Conservation (phyloP, 2,329 filamentous ascomycete species). For the Fusarium cicatricum region DNA sequence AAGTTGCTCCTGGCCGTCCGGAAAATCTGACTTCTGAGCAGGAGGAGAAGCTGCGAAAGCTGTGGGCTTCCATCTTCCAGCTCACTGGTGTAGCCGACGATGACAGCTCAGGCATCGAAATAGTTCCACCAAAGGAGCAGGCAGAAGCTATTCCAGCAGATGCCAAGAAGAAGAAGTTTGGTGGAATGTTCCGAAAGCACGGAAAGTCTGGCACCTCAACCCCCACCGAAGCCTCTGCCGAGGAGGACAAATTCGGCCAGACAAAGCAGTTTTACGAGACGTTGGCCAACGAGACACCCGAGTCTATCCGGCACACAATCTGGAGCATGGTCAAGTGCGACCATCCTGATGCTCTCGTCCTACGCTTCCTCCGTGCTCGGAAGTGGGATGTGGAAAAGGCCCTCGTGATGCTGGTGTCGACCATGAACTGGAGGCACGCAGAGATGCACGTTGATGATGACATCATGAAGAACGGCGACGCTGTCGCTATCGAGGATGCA, state of each 20-base stretch:
- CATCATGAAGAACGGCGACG: constrained; percentile 81
- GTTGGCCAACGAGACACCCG: constrained; percentile 77
- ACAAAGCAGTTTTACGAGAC: constrained; percentile 86
- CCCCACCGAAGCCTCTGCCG: constrained; percentile 53
- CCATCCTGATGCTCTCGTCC: constrained; percentile 83
- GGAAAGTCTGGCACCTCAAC: constrained; percentile 48
- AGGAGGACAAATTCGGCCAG: constrained; percentile 93
- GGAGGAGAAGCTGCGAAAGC: constrained; percentile 84
- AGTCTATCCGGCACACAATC: constrained; percentile 80
- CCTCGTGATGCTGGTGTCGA: constrained; percentile 91
- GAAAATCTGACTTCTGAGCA: constrained; percentile 91
- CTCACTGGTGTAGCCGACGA: constrained; percentile 70
- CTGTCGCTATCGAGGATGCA: constrained; percentile 67
- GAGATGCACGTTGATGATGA: constrained; percentile 92
- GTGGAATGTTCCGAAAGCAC: constrained; percentile 68
- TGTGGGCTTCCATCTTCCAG: constrained; percentile 81
- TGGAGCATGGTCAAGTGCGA: constrained; percentile 98
- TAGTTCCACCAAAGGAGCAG: constrained; percentile 28
- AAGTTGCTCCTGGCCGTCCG: constrained; percentile 73
- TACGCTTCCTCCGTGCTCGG: constrained; percentile 86
- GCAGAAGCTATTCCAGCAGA: constrained; percentile 39
- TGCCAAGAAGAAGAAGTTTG: constrained; percentile 76
- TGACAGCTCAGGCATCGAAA: constrained; percentile 36
- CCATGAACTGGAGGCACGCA: constrained; percentile 86
- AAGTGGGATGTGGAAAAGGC: constrained; percentile 97